Evolutionary conservation across 306 rosid species (phyloP).

Genomic region (Potentilla sterilis): DNA sequence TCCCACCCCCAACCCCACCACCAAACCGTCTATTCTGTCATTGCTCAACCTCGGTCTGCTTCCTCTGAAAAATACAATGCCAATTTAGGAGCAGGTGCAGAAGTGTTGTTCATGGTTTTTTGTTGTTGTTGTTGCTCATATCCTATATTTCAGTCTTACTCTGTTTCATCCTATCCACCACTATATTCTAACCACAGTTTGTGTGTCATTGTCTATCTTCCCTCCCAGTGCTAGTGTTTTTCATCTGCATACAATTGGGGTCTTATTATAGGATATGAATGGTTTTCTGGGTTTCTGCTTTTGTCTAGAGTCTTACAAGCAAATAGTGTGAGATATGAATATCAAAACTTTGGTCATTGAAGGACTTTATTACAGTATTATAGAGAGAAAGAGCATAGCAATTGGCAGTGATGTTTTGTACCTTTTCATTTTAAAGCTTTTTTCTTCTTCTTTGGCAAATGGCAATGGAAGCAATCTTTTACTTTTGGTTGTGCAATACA

Average conservation of each 20-base stretch:
- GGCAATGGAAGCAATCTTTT: slow-evolving; percentile 54
- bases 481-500: slow-evolving; percentile 44
- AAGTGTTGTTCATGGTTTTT: slow-evolving; percentile 65
- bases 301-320: slow-evolving; percentile 56
- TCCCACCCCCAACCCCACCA: slow-evolving; percentile 22
- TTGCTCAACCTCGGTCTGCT: slow-evolving; percentile 94
- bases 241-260: slow-evolving; percentile 48
- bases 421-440: slow-evolving; percentile 27
- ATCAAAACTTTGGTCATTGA: slow-evolving; percentile 53
- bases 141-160: slow-evolving; percentile 18
- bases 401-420: slow-evolving; percentile 46
- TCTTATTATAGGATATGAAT: slow-evolving; percentile 60
- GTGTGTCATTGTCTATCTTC: slow-evolving; percentile 31
- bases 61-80: slow-evolving; percentile 49
- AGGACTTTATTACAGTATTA: slow-evolving; percentile 45
- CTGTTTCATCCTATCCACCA: slow-evolving; percentile 25
- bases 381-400: slow-evolving; percentile 45
- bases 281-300: slow-evolving; percentile 37
- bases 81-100: slow-evolving; percentile 80
- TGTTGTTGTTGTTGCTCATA: neutral
- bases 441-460: slow-evolving; percentile 17
- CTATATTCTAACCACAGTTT: slow-evolving; percentile 33
- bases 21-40: slow-evolving; percentile 38
- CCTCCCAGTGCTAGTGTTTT: slow-evolving; percentile 41
- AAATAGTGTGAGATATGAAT: slow-evolving; percentile 53